Base-by-base conservation (phyloP, 441 rosid species). In the Francoa sonchifolia region DNA sequence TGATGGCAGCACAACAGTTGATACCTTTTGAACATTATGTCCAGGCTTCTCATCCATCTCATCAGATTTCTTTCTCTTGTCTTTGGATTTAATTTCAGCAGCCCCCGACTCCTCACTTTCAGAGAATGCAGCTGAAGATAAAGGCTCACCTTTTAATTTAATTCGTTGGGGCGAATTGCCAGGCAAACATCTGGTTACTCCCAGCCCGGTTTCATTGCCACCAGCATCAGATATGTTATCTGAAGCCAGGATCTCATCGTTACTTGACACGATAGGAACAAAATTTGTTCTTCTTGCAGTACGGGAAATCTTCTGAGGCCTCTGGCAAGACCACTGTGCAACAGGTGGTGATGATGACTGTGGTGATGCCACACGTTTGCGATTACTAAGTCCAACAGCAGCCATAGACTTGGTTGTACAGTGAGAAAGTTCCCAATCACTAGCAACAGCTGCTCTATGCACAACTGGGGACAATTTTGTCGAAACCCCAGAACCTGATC, bases 81-180 rank as follows among this genome's bases (percentile, higher is more conserved):
- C 94, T 59, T 69, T 81, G 36, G 79, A 77, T 68, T 74, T 79
- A 35, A 73, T 75, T 55, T 82, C 94, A 47, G 93, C 56, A 53
- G 81, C 69, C 21, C 85, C 93, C 22, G 76, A 65, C 41, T 92
- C 97, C 63, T 92, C 99, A 65, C 96, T 81, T 74, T 90, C 99
- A 39, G 96, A 84, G 63, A 84, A 67, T 23, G 72, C 71, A 36
- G 89, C 62, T 14, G 87, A 64, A 48, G 95, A 72, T 57, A 74
- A 57, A 35, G 74, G 66, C 13, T 87, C 99, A 48, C 66, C 63
- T 77, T 74, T 87, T 22, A 73, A 39, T 61, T 74, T 82, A 47
- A 77, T 66, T 57, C 69, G 84, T 44, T 65, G 94, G 55, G 95
- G 87, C 63, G 94, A 79, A 64, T 57, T 82, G 52, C 68, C 71